Evolutionary conservation across 148 eudicot genomes (phyloP), one percentile per base, ranked within the genome.

Genomic region (Cornus kousa): DNA sequence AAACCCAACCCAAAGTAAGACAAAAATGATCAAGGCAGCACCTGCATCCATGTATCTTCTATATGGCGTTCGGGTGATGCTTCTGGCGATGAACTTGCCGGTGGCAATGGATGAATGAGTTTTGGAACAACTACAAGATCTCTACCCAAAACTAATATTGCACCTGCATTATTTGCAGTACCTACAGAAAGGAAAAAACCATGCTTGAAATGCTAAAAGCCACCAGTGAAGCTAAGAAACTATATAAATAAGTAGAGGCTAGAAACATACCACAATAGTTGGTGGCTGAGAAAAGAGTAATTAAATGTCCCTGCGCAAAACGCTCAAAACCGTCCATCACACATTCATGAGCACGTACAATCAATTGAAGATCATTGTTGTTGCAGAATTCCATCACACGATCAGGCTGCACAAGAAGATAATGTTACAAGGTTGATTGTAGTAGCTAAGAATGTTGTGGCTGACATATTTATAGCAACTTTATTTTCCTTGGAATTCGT

Each of bases 21-120:
- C 24, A 24, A 74, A 39, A 24, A 74, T 28, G 31, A 14, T n/a
- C 22, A 76, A 16, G 70, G 39, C 39, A 12, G 69, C 39, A 96
- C 98, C 98, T 96, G 99, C 99, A 96, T 96, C 99, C 99, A 96
- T 28, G 99, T 96, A 79, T 94, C 98, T 74, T 96, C 99, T 82
- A 92, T 87, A 74, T 91, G 97, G 23, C 87, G 92, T 73, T 96
- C 98, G n/a, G 99, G 98, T 28, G 99, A 96, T 33, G 94, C 82
- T 83, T 94, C 98, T 7, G 98, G 94, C 2, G 98, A 96, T 72
- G 95, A 72, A 72, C 90, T 76, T 83, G 97, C 97, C 10, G 99
- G 99, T 46, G 99, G 99, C 87, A 96, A 87, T 64, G 99, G 99
- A 83, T 96, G 99, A 77, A 96, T 96, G 31, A 96, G 95, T 82